A percentile compares a stretch with the other conserved stretches of the same genome.
These are phyloP conservation scores for Lophiostoma macrostomum DNA, from an alignment of 495 filamentous ascomycete species.

Conservation along the genomic window DNA sequence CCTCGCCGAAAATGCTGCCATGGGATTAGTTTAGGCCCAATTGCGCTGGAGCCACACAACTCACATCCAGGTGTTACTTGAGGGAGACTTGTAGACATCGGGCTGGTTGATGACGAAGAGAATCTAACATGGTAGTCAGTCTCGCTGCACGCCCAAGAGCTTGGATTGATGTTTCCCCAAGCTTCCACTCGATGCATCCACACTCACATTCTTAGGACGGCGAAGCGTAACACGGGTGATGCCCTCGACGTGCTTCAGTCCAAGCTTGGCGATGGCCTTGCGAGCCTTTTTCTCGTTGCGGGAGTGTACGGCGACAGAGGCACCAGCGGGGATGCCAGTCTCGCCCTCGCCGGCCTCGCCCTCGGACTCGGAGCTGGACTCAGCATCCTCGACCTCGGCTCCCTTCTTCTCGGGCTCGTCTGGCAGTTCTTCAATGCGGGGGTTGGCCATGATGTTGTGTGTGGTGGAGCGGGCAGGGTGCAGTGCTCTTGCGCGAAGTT, in stretches of 20 bases:
- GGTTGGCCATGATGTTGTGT: constrained; percentile 79
- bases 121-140: constrained; percentile 56
- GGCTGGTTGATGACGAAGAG: constrained; percentile 99
- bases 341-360: constrained; percentile 53
- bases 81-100: constrained; percentile 97
- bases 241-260: constrained; percentile 90
- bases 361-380: constrained; percentile 71
- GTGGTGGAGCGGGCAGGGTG: constrained; percentile 35
- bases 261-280: constrained; percentile 97
- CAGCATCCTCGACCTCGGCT: constrained; percentile 72
- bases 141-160: background rate
- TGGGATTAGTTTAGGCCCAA: background rate
- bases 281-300: constrained; percentile 99
- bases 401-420: constrained; percentile 77
- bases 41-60: constrained; percentile 38
- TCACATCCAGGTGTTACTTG: constrained; percentile 99
- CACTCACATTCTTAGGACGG: constrained; percentile 94
- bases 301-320: constrained; percentile 85
- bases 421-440: constrained; percentile 93
- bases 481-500: constrained; percentile 35
- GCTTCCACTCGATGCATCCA: background rate
- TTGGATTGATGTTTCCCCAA: background rate
- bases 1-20: constrained; percentile 95
- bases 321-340: constrained; percentile 75
- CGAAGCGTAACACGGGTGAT: constrained; percentile 97